phyloP scores from a whole-genome alignment of 2,329 filamentous ascomycete species.

The Aspergillus novofumigatus region DNA sequence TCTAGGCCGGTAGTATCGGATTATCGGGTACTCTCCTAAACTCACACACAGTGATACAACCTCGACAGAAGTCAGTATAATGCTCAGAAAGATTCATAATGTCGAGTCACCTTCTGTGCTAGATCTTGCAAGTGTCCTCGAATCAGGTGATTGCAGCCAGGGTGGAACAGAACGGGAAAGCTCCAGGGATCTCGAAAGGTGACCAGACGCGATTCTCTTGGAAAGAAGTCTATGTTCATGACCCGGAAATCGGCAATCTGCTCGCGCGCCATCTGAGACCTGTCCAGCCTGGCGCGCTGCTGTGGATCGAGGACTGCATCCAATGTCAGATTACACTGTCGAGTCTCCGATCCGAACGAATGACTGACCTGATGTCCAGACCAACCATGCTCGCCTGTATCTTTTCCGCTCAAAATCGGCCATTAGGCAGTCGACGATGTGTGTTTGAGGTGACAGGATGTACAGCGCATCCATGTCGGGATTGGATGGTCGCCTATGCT shows the following conservation, averaged over 20 bases:
- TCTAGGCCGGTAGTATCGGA: conserved; percentile 81
- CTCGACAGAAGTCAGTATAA: conserved; percentile 40
- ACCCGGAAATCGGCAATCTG: conserved; percentile 77
- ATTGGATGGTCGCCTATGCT: conserved; percentile 76
- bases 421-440: conserved; percentile 90
- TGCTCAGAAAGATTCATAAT: background rate
- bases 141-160: conserved; percentile 79
- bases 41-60: conserved; percentile 84
- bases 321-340: conserved; percentile 17
- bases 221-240: conserved; percentile 82
- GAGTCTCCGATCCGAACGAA: conserved; percentile 8
- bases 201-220: conserved; percentile 83
- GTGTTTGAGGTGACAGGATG: conserved; percentile 76
- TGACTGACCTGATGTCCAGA: conserved; percentile 71
- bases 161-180: conserved; percentile 89
- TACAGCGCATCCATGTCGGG: conserved; percentile 93
- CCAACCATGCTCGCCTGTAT: conserved; percentile 73
- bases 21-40: conserved; percentile 87
- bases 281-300: conserved; percentile 70
- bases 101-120: conserved; percentile 70
- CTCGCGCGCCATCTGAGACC: conserved; percentile 63
- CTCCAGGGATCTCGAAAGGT: conserved; percentile 95
- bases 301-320: conserved; percentile 61
- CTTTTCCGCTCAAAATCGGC: conserved; percentile 82
- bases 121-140: conserved; percentile 76